phyloP scores from a whole-genome alignment of 192 early-diverging fungal species.

The Linnemannia elongata region DNA sequence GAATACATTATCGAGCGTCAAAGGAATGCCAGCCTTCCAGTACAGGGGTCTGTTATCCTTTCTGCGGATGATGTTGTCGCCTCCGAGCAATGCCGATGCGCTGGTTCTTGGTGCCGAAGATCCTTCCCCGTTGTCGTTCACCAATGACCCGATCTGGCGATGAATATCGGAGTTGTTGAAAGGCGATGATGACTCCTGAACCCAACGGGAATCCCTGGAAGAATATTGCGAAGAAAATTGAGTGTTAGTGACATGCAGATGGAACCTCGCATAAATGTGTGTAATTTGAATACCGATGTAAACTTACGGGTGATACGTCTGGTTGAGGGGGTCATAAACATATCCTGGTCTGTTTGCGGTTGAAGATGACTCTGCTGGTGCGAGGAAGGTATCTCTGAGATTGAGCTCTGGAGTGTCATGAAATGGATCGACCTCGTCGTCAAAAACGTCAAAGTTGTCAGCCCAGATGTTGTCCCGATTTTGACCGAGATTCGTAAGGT shows the following conservation, averaged over 20 bases:
- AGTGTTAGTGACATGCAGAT: background rate
- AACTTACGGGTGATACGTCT: conserved; percentile 34
- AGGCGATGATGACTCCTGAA: conserved; percentile 3
- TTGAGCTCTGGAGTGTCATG: background rate
- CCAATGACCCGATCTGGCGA: background rate
- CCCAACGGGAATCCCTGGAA: conserved; percentile 1
- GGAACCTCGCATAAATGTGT: background rate
- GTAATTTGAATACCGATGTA: background rate
- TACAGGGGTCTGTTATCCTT: conserved; percentile 13
- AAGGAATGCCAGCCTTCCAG: conserved; percentile 31
- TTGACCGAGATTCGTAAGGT: conserved; percentile 1
- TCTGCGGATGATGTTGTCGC: conserved; percentile 24
- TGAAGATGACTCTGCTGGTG: conserved; percentile 4
- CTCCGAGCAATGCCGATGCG: background rate
- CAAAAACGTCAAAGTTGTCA: background rate
- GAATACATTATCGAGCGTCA: conserved; percentile 40
- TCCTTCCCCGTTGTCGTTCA: conserved; percentile 18
- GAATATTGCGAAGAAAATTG: background rate
- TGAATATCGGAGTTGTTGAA: background rate
- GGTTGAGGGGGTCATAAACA: conserved; percentile 24
- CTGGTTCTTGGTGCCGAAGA: background rate
- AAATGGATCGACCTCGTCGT: background rate
- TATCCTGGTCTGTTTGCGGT: conserved; percentile 17
- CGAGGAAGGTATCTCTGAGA: background rate
- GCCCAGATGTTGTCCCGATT: conserved; percentile 6